phyloP scores from a whole-genome alignment of 495 filamentous ascomycete genomes.

The Eremomyces bilateralis region DNA sequence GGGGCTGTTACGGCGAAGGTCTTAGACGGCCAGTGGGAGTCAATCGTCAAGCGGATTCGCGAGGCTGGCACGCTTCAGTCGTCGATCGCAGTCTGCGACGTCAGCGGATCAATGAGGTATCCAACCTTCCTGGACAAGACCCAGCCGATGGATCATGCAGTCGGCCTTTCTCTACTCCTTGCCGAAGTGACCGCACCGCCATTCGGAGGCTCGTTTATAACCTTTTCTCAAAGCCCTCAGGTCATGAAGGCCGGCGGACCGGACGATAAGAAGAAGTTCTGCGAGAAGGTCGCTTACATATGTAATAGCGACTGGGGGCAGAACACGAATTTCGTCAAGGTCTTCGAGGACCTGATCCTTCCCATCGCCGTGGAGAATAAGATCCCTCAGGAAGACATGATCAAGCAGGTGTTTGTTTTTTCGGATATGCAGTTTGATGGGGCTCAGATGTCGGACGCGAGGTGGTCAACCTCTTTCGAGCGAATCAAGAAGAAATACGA shows the following conservation, averaged over 20 bases:
- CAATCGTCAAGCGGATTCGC: no score
- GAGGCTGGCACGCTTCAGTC: no score
- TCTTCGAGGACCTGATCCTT: conserved; percentile 24
- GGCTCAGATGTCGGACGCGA: conserved; percentile 5
- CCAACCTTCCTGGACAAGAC: no score
- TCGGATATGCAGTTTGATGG: conserved; percentile 27
- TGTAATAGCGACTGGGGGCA: conserved; percentile 11
- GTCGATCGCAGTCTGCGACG: no score
- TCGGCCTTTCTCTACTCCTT: conserved; percentile 26
- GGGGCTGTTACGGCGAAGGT: no score
- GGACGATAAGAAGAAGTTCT: conserved; percentile 11
- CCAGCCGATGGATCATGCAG: conserved; percentile 22
- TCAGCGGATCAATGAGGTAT: no score
- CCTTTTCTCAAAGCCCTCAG: conserved; percentile 18
- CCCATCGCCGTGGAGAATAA: conserved; percentile 22
- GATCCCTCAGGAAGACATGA: conserved; percentile 23
- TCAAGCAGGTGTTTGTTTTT: conserved; percentile 28
- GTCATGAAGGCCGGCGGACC: conserved; percentile 16
- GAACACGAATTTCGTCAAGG: conserved; percentile 25
- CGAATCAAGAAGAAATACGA: conserved; percentile 19
- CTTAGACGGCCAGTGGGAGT: no score
- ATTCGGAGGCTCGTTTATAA: conserved; percentile 25
- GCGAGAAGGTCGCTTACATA: conserved; percentile 15
- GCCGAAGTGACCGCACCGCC: conserved; percentile 23
- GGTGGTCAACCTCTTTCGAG: conserved; percentile 20